Percentiles rank a stretch among this genome's conserved stretches.
These are phyloP conservation scores for Kazachstania psychrophila DNA, from an alignment of 805 yeast species.

Conservation along the genomic window DNA sequence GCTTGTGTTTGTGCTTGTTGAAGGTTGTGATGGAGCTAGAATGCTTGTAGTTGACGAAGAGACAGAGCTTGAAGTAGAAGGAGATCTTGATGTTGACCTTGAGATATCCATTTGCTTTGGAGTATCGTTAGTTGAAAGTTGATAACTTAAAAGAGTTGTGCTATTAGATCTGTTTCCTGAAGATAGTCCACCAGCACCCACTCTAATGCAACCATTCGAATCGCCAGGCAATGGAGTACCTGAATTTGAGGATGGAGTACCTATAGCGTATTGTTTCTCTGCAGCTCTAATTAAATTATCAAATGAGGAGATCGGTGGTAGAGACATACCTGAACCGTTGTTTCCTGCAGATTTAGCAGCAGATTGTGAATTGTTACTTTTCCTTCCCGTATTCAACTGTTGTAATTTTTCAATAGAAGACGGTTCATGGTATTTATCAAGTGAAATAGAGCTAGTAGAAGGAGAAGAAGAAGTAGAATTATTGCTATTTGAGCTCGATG, in stretches of 20 bases:
- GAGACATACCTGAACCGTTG: constrained; percentile 4
- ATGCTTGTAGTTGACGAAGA: neutral
- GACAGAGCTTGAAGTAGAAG: neutral
- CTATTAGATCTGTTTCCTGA: too few species aligned
- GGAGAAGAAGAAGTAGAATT: constrained; percentile 3
- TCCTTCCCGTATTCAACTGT: neutral
- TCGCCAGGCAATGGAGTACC: too few species aligned
- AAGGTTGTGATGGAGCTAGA: neutral
- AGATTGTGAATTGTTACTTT: neutral
- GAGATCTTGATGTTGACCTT: too few species aligned
- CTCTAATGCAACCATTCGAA: too few species aligned
- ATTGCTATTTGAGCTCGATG: neutral
- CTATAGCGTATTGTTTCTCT: constrained; percentile 14
- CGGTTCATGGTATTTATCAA: constrained; percentile 10
- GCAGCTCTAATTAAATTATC: constrained; percentile 25
- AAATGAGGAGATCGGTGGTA: constrained; percentile 28
- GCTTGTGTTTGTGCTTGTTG: neutral
- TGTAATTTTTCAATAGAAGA: constrained; percentile 7
- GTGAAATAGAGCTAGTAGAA: constrained; percentile 2
- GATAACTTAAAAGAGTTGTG: constrained; percentile 3
- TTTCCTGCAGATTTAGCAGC: neutral
- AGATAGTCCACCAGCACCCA: too few species aligned
- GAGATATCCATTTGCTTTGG: neutral
- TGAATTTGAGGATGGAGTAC: neutral
- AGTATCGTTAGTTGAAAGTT: neutral